Percentiles rank a stretch among this genome's conserved stretches.
Evolutionary conservation across 148 eudicot genomes (phyloP).

Genomic region (Arctostaphylos glauca): DNA sequence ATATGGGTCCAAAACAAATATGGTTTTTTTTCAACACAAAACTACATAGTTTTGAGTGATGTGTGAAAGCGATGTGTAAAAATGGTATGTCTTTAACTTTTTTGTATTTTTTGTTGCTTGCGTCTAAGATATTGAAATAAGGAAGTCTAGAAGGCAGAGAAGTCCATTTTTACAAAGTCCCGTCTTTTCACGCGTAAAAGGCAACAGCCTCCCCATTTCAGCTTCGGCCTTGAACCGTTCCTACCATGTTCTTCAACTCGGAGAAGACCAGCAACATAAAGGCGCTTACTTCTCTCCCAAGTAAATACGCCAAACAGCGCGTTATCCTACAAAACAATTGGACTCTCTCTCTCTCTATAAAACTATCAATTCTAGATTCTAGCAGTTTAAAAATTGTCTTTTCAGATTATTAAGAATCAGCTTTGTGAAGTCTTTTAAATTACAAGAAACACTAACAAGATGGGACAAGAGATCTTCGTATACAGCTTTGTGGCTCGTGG

Average conservation of each 20-base stretch:
- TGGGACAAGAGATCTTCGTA: slow-evolving; percentile 50
- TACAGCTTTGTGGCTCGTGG: slow-evolving; percentile 54
- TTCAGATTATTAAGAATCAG: neutral
- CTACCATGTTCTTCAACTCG: neutral
- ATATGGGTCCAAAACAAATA: no score
- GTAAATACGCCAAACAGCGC: neutral
- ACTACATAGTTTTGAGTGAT: no score
- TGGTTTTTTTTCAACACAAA: no score
- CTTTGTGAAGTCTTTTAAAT: neutral
- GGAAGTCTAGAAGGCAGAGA: neutral
- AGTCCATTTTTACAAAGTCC: neutral
- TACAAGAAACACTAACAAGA: neutral
- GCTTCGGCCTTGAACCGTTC: neutral
- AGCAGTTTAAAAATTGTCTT: neutral
- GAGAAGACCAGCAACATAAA: neutral
- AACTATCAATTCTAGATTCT: neutral
- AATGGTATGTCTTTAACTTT: no score
- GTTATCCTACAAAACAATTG: neutral
- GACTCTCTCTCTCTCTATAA: no score
- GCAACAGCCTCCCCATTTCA: neutral
- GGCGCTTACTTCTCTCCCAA: neutral
- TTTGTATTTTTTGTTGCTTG: no score
- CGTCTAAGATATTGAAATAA: neutral
- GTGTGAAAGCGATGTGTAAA: no score
- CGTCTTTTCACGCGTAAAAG: neutral